Evolutionary conservation across 495 filamentous ascomycete genomes (phyloP).

Genomic region (Aspergillus conjunctus): DNA sequence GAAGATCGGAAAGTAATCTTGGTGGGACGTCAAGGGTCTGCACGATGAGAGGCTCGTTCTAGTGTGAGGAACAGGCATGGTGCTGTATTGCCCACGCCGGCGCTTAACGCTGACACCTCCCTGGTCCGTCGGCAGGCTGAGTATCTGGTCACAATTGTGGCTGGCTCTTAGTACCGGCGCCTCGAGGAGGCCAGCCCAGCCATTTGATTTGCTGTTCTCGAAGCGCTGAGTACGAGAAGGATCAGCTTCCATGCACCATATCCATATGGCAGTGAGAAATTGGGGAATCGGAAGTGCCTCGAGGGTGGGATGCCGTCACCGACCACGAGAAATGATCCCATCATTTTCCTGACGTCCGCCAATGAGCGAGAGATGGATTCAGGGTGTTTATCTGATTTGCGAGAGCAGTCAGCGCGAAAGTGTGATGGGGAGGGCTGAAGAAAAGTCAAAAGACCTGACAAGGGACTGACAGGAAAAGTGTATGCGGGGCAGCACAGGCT

Average conservation of each 20-base stretch:
- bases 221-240: conserved; percentile 16
- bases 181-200: conserved; percentile 1
- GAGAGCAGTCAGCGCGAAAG: not conserved
- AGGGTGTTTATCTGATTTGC: conserved; percentile 4
- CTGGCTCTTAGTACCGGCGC: conserved; percentile 17
- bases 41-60: conserved; percentile 27
- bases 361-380: conserved; percentile 1
- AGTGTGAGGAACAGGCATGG: conserved; percentile 27
- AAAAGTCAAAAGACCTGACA: not conserved
- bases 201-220: conserved; percentile 15
- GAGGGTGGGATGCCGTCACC: not conserved
- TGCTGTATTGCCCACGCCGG: conserved; percentile 23
- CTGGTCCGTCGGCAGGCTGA: conserved; percentile 20
- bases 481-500: conserved; percentile 5
- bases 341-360: not conserved
- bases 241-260: conserved; percentile 11
- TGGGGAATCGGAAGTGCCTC: not conserved
- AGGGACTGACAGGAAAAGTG: too few relatives aligned
- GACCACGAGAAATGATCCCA: not conserved
- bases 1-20: conserved; percentile 16
- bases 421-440: conserved; percentile 5
- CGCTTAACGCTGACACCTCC: conserved; percentile 28
- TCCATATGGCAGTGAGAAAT: not conserved
- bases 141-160: conserved; percentile 14
- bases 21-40: conserved; percentile 29